Evolutionary conservation across 129 eudicot genomes (phyloP).

Genomic region (Arctium minus): DNA sequence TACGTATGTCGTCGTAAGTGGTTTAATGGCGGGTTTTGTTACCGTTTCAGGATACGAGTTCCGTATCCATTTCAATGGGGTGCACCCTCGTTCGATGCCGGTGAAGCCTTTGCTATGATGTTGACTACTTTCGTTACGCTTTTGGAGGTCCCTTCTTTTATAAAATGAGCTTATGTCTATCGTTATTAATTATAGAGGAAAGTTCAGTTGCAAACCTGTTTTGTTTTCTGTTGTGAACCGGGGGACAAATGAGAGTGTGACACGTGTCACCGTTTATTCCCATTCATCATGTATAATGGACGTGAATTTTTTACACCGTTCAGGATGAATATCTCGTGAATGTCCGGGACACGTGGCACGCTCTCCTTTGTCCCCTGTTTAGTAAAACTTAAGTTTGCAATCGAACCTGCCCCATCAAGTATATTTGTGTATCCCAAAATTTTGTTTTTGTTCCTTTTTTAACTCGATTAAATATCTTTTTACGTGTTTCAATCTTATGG

Average conservation of each 20-base stretch:
- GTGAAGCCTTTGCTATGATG: constrained; percentile 87
- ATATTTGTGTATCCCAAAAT: neutral
- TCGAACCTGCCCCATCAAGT: too few species aligned
- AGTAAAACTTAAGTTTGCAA: too few species aligned
- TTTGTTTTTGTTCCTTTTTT: neutral
- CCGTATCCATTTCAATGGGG: constrained; percentile 85
- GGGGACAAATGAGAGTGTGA: too few species aligned
- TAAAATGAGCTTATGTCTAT: neutral
- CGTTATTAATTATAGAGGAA: too few species aligned
- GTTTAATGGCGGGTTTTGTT: neutral
- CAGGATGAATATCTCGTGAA: too few species aligned
- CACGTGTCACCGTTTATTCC: too few species aligned
- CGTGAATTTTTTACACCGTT: too few species aligned
- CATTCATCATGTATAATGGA: too few species aligned
- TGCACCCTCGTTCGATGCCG: constrained; percentile 71
- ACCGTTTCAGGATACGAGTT: constrained; percentile 53
- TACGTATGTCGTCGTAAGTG: neutral
- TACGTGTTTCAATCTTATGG: constrained; percentile 12
- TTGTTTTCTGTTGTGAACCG: too few species aligned
- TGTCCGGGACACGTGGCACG: too few species aligned
- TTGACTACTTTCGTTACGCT: constrained; percentile 70
- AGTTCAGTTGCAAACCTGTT: too few species aligned
- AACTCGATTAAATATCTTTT: neutral
- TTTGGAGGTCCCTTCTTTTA: constrained; percentile 40
- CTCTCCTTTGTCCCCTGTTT: too few species aligned